These are phyloP conservation scores for Boletellus dicymbophilus DNA, from an alignment of 1,284 basidiomycete species.

Conservation along the genomic window DNA sequence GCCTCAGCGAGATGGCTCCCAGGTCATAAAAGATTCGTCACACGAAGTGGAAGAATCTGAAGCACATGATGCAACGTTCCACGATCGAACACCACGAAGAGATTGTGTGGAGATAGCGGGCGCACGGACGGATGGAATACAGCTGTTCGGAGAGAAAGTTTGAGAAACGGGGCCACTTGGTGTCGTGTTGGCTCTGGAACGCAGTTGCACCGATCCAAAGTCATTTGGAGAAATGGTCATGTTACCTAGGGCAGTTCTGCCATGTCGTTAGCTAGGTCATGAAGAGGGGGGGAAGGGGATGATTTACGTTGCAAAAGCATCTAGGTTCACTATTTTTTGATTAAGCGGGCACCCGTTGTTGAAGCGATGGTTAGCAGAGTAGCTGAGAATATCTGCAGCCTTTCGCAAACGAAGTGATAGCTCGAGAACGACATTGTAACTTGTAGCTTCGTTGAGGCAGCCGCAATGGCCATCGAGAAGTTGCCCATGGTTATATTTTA, in stretches of 20 bases:
- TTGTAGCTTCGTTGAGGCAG: constrained; percentile 53
- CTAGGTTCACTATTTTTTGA: constrained; percentile 55
- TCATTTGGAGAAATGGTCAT: constrained; percentile 30
- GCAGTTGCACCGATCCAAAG: constrained; percentile 11
- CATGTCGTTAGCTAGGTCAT: constrained; percentile 2
- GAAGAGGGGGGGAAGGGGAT: background rate
- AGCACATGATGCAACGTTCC: constrained; percentile 29
- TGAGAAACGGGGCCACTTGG: constrained; percentile 3
- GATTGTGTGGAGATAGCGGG: constrained; percentile 28
- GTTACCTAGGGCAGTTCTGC: constrained; percentile 40
- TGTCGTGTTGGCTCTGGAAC: constrained; percentile 14
- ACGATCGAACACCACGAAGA: constrained; percentile 32
- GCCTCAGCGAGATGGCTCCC: constrained; percentile 38
- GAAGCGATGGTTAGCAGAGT: constrained; percentile 49
- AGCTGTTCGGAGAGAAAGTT: constrained; percentile 9
- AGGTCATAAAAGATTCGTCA: constrained; percentile 49
- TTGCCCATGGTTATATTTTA: constrained; percentile 16
- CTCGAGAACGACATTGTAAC: constrained; percentile 59
- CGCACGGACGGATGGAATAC: constrained; percentile 8
- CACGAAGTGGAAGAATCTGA: constrained; percentile 28
- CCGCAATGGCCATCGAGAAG: constrained; percentile 47
- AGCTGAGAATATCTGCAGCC: constrained; percentile 55
- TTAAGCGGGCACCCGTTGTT: constrained; percentile 49
- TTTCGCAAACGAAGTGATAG: constrained; percentile 61
- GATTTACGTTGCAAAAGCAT: constrained; percentile 57